Base-by-base conservation (phyloP, 2,329 filamentous ascomycete genomes). In the Pseudogymnoascus sp. region DNA sequence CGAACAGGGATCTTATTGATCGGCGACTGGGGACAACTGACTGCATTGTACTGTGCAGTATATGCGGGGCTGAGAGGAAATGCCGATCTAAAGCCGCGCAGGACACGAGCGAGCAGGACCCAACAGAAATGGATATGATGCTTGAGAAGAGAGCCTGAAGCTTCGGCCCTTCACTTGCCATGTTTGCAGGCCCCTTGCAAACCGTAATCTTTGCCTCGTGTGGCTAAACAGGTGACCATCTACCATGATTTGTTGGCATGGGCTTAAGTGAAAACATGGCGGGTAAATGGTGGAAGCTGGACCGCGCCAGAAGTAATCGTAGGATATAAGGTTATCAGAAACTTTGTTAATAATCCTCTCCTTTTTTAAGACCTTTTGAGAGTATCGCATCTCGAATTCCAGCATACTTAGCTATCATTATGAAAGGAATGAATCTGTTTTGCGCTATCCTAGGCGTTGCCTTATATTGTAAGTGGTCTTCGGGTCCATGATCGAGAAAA, bases 391-490 rank as follows among this genome's bases (percentile, higher is more conserved):
- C 5, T 41, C 17, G 35, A 42, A 38, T 29, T 48, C 38, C 58
- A 51, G 62, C 64, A 63, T 63, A 59, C 60, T 64, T 65, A 60
- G 36, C 36, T 58, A 61, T 58, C 63, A 69, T 58, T 21, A 72
- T 71, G 70, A 69, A 66, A 66, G 60, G 63, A 29, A 63, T 61
- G n/a, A 66, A 58, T 44, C 58, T 70, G 42, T 58, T 68, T n/a
- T 62, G 51, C 63, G 62, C 66, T 48, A 55, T 67, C 63, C 33
- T 70, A 61, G 66, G 64, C 58, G 61, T 65, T 63, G 63, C 65
- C 31, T 58, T 66, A 21, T 68, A 48, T 64, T 66, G 70, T 71
- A 60, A 65, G 68, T 63, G 42, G 8, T 38, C 27, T 33, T 51
- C 8, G 13, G n/a, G 13, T 8, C 36, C 41, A 10, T 31, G 33